Evolutionary conservation across 2,329 filamentous ascomycete genomes (phyloP), one percentile per base, ranked within the genome.

Genomic region (Scytalidium lignicola): DNA sequence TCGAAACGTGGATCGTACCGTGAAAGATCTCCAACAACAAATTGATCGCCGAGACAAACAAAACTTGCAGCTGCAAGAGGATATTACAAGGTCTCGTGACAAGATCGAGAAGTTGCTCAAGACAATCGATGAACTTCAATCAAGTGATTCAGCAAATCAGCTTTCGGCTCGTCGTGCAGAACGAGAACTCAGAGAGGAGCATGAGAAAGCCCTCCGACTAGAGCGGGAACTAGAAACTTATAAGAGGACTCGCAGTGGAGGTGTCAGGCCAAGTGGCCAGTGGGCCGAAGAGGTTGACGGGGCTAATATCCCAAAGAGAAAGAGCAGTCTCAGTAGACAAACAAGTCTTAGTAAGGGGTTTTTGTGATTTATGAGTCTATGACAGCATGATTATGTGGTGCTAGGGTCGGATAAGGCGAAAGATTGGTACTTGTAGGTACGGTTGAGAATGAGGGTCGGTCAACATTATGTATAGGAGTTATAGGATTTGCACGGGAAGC

Each of bases 21-120:
- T 97, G 62, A 93, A 93, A 68, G 93, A 97, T 67, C 79, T 97
- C 20, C 89, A 96, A 68, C 78, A 83, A 20, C 92, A 97, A 67
- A 87, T 99, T 57, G 90, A 96, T 43, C 88, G 93, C 59, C 89
- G 90, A 59, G 92, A 97, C 57, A 96, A 95, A 71, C 83, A 88
- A 59, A 90, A 91, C 60, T 64, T 75, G 4, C 85, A 93, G 63
- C 76, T 96, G 17, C 79, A 83, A 48, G 92, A 96, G 47, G 93
- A 97, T 61, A 79, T 96, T 50, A 75, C 77, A 57, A 88, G 92
- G 55, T 84, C 90, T 62, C 88, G 92, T 53, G 92, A 97, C 70
- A 95, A 93, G 74, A 82, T 90, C 53, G 89, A 93, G 56, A 90
- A 90, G 64, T 83, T 97, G 4, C 84, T 99, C 45, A 79, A 84